Evolutionary conservation across 2,329 filamentous ascomycete genomes (phyloP).

Genomic region (Ceratocystis variospora): DNA sequence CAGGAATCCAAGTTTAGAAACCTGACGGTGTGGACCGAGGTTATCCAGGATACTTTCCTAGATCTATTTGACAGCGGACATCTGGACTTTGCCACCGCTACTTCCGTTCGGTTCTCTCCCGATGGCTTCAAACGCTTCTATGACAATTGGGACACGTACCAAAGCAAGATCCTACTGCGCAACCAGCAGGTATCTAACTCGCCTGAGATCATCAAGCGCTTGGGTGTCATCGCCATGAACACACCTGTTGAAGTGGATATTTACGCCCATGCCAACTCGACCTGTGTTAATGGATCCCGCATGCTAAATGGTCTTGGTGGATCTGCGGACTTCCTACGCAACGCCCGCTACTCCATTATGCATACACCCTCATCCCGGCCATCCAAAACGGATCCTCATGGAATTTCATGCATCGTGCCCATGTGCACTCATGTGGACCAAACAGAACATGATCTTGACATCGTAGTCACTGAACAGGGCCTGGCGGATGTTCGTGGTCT

Average conservation of each 20-base stretch:
- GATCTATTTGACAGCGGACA: constrained; percentile 82
- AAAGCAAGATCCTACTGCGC: constrained; percentile 69
- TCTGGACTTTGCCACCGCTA: constrained; percentile 80
- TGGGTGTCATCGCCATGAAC: constrained; percentile 90
- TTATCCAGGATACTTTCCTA: constrained; percentile 83
- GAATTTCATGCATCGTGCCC: constrained; percentile 78
- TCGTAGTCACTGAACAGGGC: constrained; percentile 64
- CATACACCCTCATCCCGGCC: constrained; percentile 75
- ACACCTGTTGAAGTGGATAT: constrained; percentile 90
- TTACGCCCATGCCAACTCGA: constrained; percentile 84
- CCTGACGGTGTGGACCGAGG: constrained; percentile 86
- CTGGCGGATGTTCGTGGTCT: constrained; percentile 76
- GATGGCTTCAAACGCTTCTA: constrained; percentile 89
- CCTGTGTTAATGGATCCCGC: constrained; percentile 74
- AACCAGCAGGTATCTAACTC: constrained; percentile 82
- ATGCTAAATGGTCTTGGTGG: constrained; percentile 81
- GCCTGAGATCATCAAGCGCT: constrained; percentile 75
- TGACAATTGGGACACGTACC: constrained; percentile 66
- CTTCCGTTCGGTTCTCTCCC: constrained; percentile 79
- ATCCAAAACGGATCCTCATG: constrained; percentile 67
- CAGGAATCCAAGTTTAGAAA: constrained; percentile 71
- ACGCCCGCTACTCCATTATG: constrained; percentile 79
- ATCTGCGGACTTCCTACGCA: constrained; percentile 67
- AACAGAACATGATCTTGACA: constrained; percentile 82
- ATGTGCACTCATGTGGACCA: constrained; percentile 89